Evolutionary conservation across 2,329 filamentous ascomycete genomes (phyloP).

Genomic region (Nothopassalora personata): DNA sequence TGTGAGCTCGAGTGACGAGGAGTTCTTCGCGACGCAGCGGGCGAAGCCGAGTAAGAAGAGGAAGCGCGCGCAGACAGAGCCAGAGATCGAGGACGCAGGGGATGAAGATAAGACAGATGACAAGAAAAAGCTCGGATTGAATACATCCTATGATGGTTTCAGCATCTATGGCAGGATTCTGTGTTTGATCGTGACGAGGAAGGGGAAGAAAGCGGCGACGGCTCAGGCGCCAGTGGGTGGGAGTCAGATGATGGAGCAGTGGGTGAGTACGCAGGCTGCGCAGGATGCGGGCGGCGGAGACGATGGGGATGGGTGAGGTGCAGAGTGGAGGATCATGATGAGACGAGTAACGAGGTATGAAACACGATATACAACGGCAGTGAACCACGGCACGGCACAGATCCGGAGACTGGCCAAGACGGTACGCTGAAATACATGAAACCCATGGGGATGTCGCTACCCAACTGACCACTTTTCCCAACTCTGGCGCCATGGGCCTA

Average conservation of each 20-base stretch:
- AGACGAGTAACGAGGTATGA: not conserved
- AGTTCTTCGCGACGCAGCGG: constrained; percentile 30
- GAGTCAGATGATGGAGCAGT: constrained; percentile 38
- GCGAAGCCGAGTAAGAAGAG: constrained; percentile 24
- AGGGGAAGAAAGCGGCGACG: constrained; percentile 42
- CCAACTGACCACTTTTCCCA: too few species aligned
- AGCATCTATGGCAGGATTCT: constrained; percentile 90
- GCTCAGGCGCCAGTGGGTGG: constrained; percentile 23
- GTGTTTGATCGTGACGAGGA: constrained; percentile 80
- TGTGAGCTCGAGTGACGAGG: constrained; percentile 35
- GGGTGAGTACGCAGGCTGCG: constrained; percentile 35
- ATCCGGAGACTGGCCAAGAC: too few species aligned
- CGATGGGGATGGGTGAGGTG: constrained; percentile 25
- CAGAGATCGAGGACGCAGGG: constrained; percentile 21
- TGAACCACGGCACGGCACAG: too few species aligned
- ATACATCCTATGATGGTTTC: constrained; percentile 89
- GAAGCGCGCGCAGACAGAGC: constrained; percentile 21
- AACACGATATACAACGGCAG: not conserved
- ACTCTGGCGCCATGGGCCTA: too few species aligned
- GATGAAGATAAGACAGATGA: constrained; percentile 50
- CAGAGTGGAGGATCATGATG: not conserved
- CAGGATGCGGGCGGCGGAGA: constrained; percentile 30
- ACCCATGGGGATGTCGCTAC: too few species aligned
- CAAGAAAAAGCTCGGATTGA: constrained; percentile 86
- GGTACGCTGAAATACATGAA: too few species aligned